phyloP scores from a whole-genome alignment of 805 yeast species.

The Phaffomyces opuntiae region DNA sequence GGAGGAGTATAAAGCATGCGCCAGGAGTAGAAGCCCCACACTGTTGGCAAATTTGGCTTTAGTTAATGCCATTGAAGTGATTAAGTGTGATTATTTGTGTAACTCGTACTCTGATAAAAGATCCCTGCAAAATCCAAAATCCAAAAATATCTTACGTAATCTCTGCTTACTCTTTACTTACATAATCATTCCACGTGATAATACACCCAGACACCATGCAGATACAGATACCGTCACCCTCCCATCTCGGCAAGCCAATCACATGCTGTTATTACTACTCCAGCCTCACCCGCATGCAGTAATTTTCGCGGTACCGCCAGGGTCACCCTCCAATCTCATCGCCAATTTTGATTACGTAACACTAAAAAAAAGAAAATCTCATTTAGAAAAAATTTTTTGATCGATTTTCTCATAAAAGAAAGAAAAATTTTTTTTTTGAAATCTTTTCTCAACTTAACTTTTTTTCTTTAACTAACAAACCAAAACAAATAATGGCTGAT shows the following conservation, averaged over 20 bases:
- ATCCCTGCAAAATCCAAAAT: too few relatives aligned
- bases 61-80: neutral
- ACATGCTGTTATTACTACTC: too few relatives aligned
- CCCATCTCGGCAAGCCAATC: too few relatives aligned
- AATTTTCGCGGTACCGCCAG: too few relatives aligned
- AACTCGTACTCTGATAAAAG: too few relatives aligned
- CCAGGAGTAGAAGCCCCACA: neutral
- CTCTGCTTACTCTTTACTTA: too few relatives aligned
- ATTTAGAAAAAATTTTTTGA: slow-evolving; percentile 8
- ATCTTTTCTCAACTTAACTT: slow-evolving; percentile 1
- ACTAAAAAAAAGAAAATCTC: slow-evolving; percentile 9
- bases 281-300: too few relatives aligned
- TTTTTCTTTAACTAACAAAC: slow-evolving; percentile 1
- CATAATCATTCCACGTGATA: too few relatives aligned
- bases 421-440: slow-evolving; percentile 14
- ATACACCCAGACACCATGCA: too few relatives aligned
- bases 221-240: too few relatives aligned
- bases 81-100: neutral
- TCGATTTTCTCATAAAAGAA: neutral
- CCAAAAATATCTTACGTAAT: too few relatives aligned
- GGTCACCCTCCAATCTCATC: too few relatives aligned
- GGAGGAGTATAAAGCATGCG: slow-evolving; percentile 8
- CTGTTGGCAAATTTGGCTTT: neutral
- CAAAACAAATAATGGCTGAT: slow-evolving; percentile 31
- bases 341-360: slow-evolving; percentile 1